These are phyloP conservation scores for Annulohypoxylon moriforme DNA, from an alignment of 495 filamentous ascomycete genomes.

Conservation along the genomic window DNA sequence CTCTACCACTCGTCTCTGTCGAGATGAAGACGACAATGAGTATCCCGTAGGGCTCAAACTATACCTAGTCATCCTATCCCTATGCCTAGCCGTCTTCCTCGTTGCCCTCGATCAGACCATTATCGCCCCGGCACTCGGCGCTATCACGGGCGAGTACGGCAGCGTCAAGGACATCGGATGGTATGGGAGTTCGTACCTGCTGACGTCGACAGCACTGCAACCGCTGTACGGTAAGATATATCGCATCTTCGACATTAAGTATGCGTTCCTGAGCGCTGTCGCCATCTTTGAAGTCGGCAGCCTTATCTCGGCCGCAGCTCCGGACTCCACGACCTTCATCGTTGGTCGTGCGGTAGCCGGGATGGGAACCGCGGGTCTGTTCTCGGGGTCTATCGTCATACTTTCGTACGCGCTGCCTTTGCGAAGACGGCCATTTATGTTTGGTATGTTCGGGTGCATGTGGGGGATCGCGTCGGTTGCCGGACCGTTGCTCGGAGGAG, in stretches of 20 bases:
- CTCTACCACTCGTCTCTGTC: constrained; percentile 11
- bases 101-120: constrained; percentile 74
- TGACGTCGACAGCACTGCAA: constrained; percentile 76
- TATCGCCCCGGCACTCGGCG: constrained; percentile 68
- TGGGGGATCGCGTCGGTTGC: constrained; percentile 83
- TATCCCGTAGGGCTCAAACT: constrained; percentile 62
- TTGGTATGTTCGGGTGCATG: constrained; percentile 83
- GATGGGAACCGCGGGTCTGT: constrained; percentile 84
- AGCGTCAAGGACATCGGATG: constrained; percentile 59
- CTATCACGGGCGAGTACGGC: constrained; percentile 56
- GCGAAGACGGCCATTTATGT: constrained; percentile 70
- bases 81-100: constrained; percentile 67
- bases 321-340: constrained; percentile 79
- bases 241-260: constrained; percentile 81
- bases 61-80: constrained; percentile 59
- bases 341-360: constrained; percentile 87
- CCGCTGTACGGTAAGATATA: constrained; percentile 83
- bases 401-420: constrained; percentile 80
- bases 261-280: constrained; percentile 76
- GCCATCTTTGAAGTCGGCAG: constrained; percentile 86
- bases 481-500: constrained; percentile 62
- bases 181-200: constrained; percentile 66
- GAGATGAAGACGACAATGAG: constrained; percentile 39
- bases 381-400: constrained; percentile 84
- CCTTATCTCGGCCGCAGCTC: constrained; percentile 82